Evolutionary conservation across 495 filamentous ascomycete genomes (phyloP).

Genomic region (Lichina pygmaea): DNA sequence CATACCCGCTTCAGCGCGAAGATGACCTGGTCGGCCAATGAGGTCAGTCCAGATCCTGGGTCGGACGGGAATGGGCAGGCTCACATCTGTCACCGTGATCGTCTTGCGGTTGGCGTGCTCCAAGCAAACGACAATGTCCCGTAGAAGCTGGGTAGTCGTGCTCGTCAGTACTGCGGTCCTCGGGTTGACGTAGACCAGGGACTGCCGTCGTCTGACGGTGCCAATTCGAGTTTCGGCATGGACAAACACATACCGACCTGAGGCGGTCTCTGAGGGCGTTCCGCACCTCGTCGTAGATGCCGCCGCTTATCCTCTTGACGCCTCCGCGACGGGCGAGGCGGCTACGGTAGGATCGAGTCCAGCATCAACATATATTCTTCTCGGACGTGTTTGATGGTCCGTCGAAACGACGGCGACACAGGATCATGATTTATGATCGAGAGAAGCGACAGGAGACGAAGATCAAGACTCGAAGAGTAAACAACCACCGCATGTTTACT

Average conservation of each 20-base stretch:
- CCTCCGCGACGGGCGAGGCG: slow-evolving; percentile 59
- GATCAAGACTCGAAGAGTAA: too few relatives aligned
- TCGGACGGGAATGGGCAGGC: background rate
- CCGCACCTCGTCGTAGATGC: slow-evolving; percentile 48
- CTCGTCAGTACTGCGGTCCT: background rate
- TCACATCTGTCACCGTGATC: slow-evolving; percentile 3
- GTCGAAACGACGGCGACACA: too few relatives aligned
- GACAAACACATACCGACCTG: slow-evolving; percentile 16
- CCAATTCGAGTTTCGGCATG: background rate
- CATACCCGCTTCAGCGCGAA: slow-evolving; percentile 3
- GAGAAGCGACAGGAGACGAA: too few relatives aligned
- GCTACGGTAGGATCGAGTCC: slow-evolving; percentile 12
- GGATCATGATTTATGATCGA: too few relatives aligned
- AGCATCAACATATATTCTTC: too few relatives aligned
- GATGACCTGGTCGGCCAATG: slow-evolving; percentile 1
- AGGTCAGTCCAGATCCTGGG: background rate
- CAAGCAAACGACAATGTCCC: slow-evolving; percentile 1
- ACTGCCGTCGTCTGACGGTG: background rate
- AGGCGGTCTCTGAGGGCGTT: slow-evolving; percentile 23
- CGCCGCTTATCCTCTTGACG: slow-evolving; percentile 38
- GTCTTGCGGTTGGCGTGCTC: slow-evolving; percentile 3
- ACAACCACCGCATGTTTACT: too few relatives aligned
- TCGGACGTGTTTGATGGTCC: too few relatives aligned
- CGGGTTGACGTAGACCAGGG: background rate
- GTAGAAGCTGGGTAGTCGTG: background rate